phyloP scores from a whole-genome alignment of 805 yeast species.

The Myxozyma sirexii region DNA sequence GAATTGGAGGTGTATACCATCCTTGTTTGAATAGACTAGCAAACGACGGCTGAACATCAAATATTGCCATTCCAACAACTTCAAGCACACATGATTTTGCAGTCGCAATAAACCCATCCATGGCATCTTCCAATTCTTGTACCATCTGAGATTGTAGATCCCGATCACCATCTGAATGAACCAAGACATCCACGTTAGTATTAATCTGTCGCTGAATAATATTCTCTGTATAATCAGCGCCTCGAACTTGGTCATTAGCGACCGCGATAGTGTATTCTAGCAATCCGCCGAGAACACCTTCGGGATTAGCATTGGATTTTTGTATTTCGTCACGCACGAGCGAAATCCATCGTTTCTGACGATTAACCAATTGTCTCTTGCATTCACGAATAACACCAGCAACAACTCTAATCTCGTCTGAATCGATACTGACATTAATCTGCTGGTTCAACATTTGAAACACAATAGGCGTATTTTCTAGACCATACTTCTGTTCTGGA shows the following conservation, averaged over 20 bases:
- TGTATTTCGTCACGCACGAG: slow-evolving; percentile 48
- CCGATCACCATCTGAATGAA: slow-evolving; percentile 28
- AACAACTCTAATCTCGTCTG: slow-evolving; percentile 77
- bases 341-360: slow-evolving; percentile 66
- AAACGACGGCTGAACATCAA: slow-evolving; percentile 68
- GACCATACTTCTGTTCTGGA: slow-evolving; percentile 62
- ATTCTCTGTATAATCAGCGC: slow-evolving; percentile 70
- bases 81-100: slow-evolving; percentile 65
- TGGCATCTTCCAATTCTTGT: slow-evolving; percentile 55
- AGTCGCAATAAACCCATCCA: slow-evolving; percentile 77
- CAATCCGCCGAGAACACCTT: slow-evolving; percentile 68
- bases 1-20: slow-evolving; percentile 63
- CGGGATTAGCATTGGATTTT: slow-evolving; percentile 52
- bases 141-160: slow-evolving; percentile 21
- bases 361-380: slow-evolving; percentile 57
- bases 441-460: slow-evolving; percentile 87
- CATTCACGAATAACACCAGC: slow-evolving; percentile 78
- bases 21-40: slow-evolving; percentile 62
- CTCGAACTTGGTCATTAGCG: slow-evolving; percentile 80
- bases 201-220: slow-evolving; percentile 67
- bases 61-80: slow-evolving; percentile 62
- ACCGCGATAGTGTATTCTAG: slow-evolving; percentile 79
- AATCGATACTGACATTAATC: slow-evolving; percentile 82
- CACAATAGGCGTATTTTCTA: slow-evolving; percentile 78
- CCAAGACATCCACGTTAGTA: slow-evolving; percentile 41